These are phyloP conservation scores for Tylopilus cervinicoccineus DNA, from an alignment of 768 basidiomycete species.

Conservation along the genomic window DNA sequence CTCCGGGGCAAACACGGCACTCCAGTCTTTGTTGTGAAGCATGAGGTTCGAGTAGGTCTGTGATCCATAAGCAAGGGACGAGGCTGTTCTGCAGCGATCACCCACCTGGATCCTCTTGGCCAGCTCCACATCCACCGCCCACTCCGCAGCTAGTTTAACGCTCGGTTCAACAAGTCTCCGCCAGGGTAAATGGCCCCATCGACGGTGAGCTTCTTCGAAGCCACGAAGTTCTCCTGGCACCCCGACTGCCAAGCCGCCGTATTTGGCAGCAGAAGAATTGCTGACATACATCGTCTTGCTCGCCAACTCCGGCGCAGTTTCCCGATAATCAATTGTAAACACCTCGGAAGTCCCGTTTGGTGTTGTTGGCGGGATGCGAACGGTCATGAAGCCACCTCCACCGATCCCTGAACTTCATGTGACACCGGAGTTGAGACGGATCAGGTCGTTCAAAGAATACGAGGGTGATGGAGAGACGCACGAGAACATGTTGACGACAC, in stretches of 20 bases:
- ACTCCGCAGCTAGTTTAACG: constrained; percentile 69
- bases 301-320: constrained; percentile 72
- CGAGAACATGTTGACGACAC: constrained; percentile 90
- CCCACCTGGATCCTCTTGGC: constrained; percentile 66
- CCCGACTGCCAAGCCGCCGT: constrained; percentile 83
- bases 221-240: constrained; percentile 92
- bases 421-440: neutral
- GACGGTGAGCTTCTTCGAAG: constrained; percentile 74
- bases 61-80: neutral
- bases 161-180: constrained; percentile 69
- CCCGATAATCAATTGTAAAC: constrained; percentile 82
- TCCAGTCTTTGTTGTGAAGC: constrained; percentile 70
- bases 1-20: constrained; percentile 73
- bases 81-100: constrained; percentile 5
- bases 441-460: neutral
- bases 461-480: constrained; percentile 35
- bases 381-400: constrained; percentile 85
- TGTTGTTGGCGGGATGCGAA: constrained; percentile 61
- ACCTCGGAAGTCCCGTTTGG: constrained; percentile 49
- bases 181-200: constrained; percentile 86
- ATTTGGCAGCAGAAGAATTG: constrained; percentile 48
- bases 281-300: constrained; percentile 74
- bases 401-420: constrained; percentile 68
- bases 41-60: constrained; percentile 53
- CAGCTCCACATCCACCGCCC: constrained; percentile 77